phyloP scores from a whole-genome alignment of 1,284 basidiomycete species.

The Abortiporus biennis region DNA sequence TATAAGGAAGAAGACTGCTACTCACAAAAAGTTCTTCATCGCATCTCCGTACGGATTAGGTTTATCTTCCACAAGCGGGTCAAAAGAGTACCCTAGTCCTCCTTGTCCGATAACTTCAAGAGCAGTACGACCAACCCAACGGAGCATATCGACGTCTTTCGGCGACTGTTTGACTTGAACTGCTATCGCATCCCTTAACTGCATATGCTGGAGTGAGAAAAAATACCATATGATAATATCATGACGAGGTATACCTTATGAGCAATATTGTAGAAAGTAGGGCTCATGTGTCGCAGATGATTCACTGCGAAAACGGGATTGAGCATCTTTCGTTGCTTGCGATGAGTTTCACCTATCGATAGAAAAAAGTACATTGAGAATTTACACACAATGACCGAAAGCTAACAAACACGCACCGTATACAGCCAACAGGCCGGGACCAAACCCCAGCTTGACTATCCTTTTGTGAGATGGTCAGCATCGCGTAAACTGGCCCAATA shows the following conservation, averaged over 20 bases:
- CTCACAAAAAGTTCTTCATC: slow-evolving; percentile 3
- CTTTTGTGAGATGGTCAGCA: too few relatives aligned
- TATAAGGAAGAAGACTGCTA: neutral
- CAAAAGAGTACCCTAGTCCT: slow-evolving; percentile 2
- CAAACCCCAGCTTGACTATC: slow-evolving; percentile 7
- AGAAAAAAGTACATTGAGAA: too few relatives aligned
- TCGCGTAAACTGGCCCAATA: too few relatives aligned
- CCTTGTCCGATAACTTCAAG: slow-evolving; percentile 5
- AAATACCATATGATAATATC: too few relatives aligned
- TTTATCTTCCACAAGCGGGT: neutral
- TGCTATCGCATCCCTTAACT: neutral
- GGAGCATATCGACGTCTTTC: neutral
- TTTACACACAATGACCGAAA: too few relatives aligned
- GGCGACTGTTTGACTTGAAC: slow-evolving; percentile 1
- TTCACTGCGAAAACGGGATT: slow-evolving; percentile 27
- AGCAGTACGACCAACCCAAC: slow-evolving; percentile 2
- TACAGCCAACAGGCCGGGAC: slow-evolving; percentile 12
- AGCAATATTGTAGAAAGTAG: slow-evolving; percentile 26
- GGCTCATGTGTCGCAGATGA: slow-evolving; percentile 25
- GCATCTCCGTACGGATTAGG: slow-evolving; percentile 1
- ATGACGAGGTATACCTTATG: slow-evolving; percentile 20
- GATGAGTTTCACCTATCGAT: slow-evolving; percentile 24
- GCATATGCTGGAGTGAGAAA: too few relatives aligned
- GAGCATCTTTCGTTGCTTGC: slow-evolving; percentile 26
- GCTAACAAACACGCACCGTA: slow-evolving; percentile 9